Percentiles rank a stretch among this genome's conserved stretches.
Evolutionary conservation across 139 green algal species (phyloP).

Genomic region (Zygnema circumcarinatum): DNA sequence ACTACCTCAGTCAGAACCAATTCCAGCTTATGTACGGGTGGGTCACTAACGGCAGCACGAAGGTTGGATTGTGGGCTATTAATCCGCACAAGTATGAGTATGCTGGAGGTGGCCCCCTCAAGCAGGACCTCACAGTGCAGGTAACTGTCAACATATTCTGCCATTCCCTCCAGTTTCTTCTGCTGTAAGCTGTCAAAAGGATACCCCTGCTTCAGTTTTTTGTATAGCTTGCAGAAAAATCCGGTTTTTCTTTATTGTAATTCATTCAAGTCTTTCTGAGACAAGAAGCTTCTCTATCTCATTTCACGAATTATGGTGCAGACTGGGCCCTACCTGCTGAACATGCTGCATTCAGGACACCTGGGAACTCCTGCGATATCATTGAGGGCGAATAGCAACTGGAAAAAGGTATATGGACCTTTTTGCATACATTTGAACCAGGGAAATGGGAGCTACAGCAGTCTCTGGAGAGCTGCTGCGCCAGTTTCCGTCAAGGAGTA

Average conservation of each 20-base stretch:
- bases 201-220: not conserved
- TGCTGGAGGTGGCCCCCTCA: slow-evolving; percentile 31
- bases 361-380: slow-evolving; percentile 25
- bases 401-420: slow-evolving; percentile 45
- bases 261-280: not conserved
- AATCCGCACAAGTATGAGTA: slow-evolving; percentile 47
- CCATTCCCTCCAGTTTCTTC: not conserved
- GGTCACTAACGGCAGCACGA: not conserved
- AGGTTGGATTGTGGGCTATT: slow-evolving; percentile 32
- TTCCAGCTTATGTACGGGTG: slow-evolving; percentile 35
- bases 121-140: slow-evolving; percentile 51
- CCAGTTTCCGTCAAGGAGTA: slow-evolving; percentile 26
- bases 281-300: no score
- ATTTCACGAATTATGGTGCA: no score
- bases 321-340: slow-evolving; percentile 29
- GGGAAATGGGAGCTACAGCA: not conserved
- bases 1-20: slow-evolving; percentile 33
- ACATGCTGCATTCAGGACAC: slow-evolving; percentile 39
- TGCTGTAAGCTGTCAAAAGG: not conserved
- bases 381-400: not conserved
- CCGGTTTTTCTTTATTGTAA: not conserved
- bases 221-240: not conserved
- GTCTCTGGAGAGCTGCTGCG: slow-evolving; percentile 17
- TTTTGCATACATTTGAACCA: slow-evolving; percentile 43
- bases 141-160: no score